phyloP scores from a whole-genome alignment of 108 stramenopile species.

The Cyclostephanos invisitatus region DNA sequence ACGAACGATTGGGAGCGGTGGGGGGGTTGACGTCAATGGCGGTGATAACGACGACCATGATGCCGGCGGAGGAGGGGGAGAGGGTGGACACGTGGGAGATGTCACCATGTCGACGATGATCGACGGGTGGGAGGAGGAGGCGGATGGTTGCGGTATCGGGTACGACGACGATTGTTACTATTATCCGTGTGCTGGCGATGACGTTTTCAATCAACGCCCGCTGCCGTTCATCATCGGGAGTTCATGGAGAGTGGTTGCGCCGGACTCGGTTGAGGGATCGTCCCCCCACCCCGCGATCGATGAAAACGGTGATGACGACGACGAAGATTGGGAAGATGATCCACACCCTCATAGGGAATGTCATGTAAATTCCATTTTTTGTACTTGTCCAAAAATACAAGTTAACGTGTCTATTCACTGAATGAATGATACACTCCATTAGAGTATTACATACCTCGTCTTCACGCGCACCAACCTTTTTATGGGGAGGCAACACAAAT shows the following conservation, averaged over 20 bases:
- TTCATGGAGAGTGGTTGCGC: slow-evolving; percentile 47
- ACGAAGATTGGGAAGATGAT: too few species aligned
- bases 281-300: too few species aligned
- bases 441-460: too few species aligned
- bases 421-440: too few species aligned
- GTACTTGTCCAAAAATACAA: too few species aligned
- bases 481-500: too few species aligned
- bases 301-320: background rate
- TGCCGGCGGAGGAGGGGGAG: background rate
- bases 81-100: background rate
- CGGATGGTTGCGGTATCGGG: background rate
- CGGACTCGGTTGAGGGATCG: background rate
- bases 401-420: too few species aligned
- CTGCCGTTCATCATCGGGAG: slow-evolving; percentile 49
- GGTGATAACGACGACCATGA: background rate
- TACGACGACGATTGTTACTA: slow-evolving; percentile 40
- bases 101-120: background rate
- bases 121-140: slow-evolving; percentile 5
- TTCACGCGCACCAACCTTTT: too few species aligned
- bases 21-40: background rate
- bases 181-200: slow-evolving; percentile 32
- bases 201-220: slow-evolving; percentile 47
- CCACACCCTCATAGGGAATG: too few species aligned
- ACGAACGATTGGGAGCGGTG: background rate
- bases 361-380: too few species aligned